phyloP scores from a whole-genome alignment of 805 yeast genomes.

The Sugiyamaella smithiae region DNA sequence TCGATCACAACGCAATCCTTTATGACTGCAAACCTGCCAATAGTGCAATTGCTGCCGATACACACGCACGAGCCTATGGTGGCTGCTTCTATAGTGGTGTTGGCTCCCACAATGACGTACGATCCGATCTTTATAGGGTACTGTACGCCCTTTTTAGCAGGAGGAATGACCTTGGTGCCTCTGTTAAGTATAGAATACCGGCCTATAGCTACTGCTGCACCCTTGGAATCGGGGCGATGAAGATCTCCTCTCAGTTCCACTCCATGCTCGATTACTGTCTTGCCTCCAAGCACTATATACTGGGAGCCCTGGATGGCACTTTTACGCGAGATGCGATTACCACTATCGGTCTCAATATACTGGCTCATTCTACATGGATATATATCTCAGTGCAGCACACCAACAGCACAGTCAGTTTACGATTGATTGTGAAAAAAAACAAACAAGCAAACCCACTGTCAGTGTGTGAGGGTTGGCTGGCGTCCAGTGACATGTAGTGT shows the following conservation, averaged over 20 bases:
- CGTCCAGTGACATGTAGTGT: too few species aligned
- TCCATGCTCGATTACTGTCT: slow-evolving; percentile 32
- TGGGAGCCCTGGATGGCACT: slow-evolving; percentile 37
- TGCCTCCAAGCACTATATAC: slow-evolving; percentile 38
- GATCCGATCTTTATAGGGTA: slow-evolving; percentile 39
- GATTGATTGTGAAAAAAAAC: too few species aligned
- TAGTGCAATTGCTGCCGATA: slow-evolving; percentile 34
- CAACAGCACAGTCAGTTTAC: too few species aligned
- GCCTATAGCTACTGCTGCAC: slow-evolving; percentile 38
- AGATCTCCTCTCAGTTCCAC: slow-evolving; percentile 37
- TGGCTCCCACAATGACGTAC: slow-evolving; percentile 36
- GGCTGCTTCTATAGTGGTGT: slow-evolving; percentile 35
- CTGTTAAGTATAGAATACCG: slow-evolving; percentile 31
- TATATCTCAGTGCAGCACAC: too few species aligned
- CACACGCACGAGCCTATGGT: slow-evolving; percentile 38
- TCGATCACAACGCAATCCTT: slow-evolving; percentile 38
- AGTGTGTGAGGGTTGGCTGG: too few species aligned
- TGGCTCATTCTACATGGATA: not conserved
- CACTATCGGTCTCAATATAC: slow-evolving; percentile 31
- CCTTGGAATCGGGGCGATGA: slow-evolving; percentile 26
- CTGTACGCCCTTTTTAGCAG: slow-evolving; percentile 24
- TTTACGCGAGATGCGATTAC: slow-evolving; percentile 35
- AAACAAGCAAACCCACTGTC: too few species aligned
- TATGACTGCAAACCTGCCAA: slow-evolving; percentile 37
- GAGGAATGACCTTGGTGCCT: slow-evolving; percentile 32